phyloP scores from a whole-genome alignment of 2,329 filamentous ascomycete genomes.

The Cladosporium sp. region DNA sequence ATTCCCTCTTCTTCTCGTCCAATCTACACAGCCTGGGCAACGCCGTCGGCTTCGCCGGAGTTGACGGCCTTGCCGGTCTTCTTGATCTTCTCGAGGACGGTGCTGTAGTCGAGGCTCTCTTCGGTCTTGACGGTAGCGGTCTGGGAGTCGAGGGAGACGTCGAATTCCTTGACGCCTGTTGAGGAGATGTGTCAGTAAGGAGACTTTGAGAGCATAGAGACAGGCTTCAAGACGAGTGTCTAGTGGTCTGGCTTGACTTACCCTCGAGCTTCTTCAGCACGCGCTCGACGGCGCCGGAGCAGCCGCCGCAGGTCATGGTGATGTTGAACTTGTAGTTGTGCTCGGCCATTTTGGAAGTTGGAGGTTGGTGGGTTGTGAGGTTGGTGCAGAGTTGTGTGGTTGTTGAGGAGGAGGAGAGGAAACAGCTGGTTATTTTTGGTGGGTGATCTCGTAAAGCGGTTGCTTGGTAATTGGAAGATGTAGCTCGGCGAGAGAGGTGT shows the following conservation, averaged over 20 bases:
- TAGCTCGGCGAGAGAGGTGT: constrained; percentile 8
- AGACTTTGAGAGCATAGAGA: not conserved
- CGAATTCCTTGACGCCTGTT: constrained; percentile 80
- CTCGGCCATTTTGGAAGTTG: constrained; percentile 62
- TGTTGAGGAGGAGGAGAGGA: not conserved
- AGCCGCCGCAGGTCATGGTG: constrained; percentile 92
- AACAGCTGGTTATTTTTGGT: not conserved
- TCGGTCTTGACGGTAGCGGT: constrained; percentile 76
- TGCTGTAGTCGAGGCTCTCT: constrained; percentile 71
- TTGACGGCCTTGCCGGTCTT: constrained; percentile 96
- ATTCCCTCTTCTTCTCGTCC: not conserved
- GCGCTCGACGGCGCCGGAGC: constrained; percentile 89
- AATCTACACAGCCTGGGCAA: constrained; percentile 39
- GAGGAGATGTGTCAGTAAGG: not conserved
- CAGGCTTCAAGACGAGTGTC: too few species aligned
- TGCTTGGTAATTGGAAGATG: constrained; percentile 7
- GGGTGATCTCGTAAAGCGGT: not conserved
- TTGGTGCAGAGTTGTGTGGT: not conserved
- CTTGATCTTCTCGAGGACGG: constrained; percentile 82
- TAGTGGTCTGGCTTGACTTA: not conserved
- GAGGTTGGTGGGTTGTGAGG: not conserved
- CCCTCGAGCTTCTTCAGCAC: constrained; percentile 75
- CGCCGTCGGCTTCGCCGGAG: constrained; percentile 70
- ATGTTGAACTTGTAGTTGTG: constrained; percentile 97
- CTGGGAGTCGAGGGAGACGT: constrained; percentile 84